Conservation (phyloP, 1,284 basidiomycete species). For the Exsudoporus floridanus region DNA sequence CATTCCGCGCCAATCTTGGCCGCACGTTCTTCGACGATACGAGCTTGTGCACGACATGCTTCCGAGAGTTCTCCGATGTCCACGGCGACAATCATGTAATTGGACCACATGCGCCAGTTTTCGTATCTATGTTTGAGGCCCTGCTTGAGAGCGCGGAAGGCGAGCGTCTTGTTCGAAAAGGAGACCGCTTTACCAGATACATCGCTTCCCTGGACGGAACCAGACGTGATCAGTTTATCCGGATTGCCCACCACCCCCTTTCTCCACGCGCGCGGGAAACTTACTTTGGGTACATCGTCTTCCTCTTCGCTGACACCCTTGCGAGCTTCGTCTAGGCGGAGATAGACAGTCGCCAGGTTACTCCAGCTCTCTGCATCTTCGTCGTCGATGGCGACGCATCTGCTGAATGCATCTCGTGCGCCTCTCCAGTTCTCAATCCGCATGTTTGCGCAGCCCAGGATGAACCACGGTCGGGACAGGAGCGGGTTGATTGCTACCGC, state of each 20-base stretch:
- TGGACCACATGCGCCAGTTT: conserved; percentile 98
- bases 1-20: conserved; percentile 57
- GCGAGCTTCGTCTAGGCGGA: conserved; percentile 64
- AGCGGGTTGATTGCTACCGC: conserved; percentile 91
- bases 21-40: conserved; percentile 82
- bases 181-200: conserved; percentile 39
- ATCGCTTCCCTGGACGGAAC: conserved; percentile 18
- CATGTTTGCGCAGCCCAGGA: conserved; percentile 89
- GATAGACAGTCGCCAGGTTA: conserved; percentile 93
- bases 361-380: conserved; percentile 99
- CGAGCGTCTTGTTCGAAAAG: conserved; percentile 78
- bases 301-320: conserved; percentile 20
- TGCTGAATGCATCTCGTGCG: conserved; percentile 79
- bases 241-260: background rate
- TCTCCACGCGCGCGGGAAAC: background rate
- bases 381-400: conserved; percentile 89
- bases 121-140: conserved; percentile 84
- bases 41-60: conserved; percentile 78
- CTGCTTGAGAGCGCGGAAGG: conserved; percentile 92
- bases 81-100: conserved; percentile 94
- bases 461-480: conserved; percentile 88
- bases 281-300: conserved; percentile 33
- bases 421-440: conserved; percentile 80
- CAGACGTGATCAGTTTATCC: conserved; percentile 13
- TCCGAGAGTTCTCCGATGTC: conserved; percentile 93